Percentiles rank a stretch among this genome's conserved stretches.
Conservation (phyloP, 116 monocot species). For the Phalaenopsis hybrid region DNA sequence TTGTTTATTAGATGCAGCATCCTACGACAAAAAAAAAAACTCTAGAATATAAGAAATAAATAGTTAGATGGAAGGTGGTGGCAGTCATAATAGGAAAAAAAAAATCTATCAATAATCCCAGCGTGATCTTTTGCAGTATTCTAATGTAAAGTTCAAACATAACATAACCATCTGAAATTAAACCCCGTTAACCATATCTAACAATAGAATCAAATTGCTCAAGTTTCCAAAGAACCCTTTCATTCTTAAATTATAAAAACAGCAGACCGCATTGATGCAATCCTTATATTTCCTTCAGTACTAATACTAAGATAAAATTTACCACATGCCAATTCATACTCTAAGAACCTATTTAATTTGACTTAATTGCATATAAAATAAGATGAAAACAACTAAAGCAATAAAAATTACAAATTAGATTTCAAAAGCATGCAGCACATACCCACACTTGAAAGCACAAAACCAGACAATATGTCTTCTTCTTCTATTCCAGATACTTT, state of each 20-base stretch:
- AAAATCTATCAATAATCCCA: too few species aligned
- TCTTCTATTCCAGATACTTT: conserved; percentile 86
- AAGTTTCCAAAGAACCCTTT: too few species aligned
- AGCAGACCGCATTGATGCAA: background rate
- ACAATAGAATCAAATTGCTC: too few species aligned
- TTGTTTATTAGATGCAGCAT: too few species aligned
- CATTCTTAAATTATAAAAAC: background rate
- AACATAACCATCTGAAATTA: too few species aligned
- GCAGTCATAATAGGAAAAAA: too few species aligned
- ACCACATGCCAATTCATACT: background rate
- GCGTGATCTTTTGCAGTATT: too few species aligned
- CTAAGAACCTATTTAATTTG: background rate
- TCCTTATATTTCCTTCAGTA: background rate
- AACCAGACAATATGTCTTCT: conserved; percentile 85
- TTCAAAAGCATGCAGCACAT: conserved; percentile 13
- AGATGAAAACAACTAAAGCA: background rate
- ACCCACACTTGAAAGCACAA: conserved; percentile 90
- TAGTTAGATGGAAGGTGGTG: too few species aligned
- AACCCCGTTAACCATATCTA: too few species aligned
- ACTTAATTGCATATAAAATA: background rate
- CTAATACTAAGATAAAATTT: background rate
- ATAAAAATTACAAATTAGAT: background rate
- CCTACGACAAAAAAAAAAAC: too few species aligned
- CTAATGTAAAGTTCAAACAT: too few species aligned
- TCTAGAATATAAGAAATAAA: too few species aligned